Percentiles rank a stretch among this genome's conserved stretches.
Conservation (phyloP, 1,139 yeast genomes). For the Geotrichum reessii region DNA sequence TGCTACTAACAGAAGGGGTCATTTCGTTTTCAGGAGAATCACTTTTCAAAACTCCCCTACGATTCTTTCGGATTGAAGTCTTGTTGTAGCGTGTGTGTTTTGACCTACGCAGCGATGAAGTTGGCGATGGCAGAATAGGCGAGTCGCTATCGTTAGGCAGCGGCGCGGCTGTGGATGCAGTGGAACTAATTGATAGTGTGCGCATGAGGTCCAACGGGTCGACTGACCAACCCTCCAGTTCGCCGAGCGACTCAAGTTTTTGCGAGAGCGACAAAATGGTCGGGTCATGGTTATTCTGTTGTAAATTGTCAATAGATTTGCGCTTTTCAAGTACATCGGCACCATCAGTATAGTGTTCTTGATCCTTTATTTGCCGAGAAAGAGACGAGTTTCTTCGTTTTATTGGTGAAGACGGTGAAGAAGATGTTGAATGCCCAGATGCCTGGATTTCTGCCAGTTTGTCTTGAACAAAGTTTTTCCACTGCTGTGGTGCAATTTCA, state of each 20-base stretch:
- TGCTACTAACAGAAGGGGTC: not conserved
- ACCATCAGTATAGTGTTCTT: slow-evolving; percentile 38
- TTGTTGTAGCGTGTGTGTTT: slow-evolving; percentile 30
- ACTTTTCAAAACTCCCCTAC: slow-evolving; percentile 15
- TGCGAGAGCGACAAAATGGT: slow-evolving; percentile 28
- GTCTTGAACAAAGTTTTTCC: slow-evolving; percentile 71
- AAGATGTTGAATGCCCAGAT: slow-evolving; percentile 1
- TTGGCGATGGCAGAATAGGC: slow-evolving; percentile 30
- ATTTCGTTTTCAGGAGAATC: not conserved
- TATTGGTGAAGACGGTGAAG: slow-evolving; percentile 15
- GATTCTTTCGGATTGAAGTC: slow-evolving; percentile 24
- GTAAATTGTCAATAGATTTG: slow-evolving; percentile 24
- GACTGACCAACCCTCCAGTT: slow-evolving; percentile 33
- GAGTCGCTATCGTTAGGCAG: slow-evolving; percentile 29
- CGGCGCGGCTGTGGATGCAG: slow-evolving; percentile 11
- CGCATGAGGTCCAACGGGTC: slow-evolving; percentile 33
- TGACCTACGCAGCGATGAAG: slow-evolving; percentile 30
- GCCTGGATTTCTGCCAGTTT: slow-evolving; percentile 67
- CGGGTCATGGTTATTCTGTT: slow-evolving; percentile 24
- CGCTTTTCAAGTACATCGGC: slow-evolving; percentile 36
- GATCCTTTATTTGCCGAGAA: slow-evolving; percentile 36
- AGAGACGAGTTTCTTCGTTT: slow-evolving; percentile 36
- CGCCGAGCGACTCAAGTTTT: slow-evolving; percentile 32
- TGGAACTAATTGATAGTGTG: slow-evolving; percentile 22
- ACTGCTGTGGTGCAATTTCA: slow-evolving; percentile 86